Conservation (phyloP, 441 rosid species). For the Metrosideros polymorpha region DNA sequence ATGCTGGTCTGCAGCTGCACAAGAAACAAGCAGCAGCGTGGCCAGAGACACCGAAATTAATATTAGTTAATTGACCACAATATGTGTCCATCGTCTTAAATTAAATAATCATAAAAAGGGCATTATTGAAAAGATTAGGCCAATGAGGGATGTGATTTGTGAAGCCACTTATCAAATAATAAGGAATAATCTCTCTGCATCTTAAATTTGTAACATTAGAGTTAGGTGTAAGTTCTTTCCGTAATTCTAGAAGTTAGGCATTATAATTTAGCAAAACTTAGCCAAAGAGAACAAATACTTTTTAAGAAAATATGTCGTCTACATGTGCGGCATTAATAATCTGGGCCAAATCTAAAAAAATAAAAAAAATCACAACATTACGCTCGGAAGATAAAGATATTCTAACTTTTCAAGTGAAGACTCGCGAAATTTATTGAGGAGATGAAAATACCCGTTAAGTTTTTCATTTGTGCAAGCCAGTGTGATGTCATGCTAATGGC, state of each 20-base stretch:
- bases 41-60: background rate
- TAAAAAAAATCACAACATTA: background rate
- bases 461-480: background rate
- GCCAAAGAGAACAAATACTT: background rate
- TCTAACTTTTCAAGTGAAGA: rapidly evolving
- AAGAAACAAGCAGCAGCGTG: background rate
- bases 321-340: background rate
- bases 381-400: background rate
- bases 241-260: background rate
- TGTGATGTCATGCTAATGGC: background rate
- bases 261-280: background rate
- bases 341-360: background rate
- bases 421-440: background rate
- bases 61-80: background rate
- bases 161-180: background rate
- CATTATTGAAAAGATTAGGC: background rate
- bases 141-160: background rate
- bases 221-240: background rate
- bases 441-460: background rate
- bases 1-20: background rate
- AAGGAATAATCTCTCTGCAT: background rate
- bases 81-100: background rate
- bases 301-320: background rate
- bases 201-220: background rate
- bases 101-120: background rate